Base-by-base conservation (phyloP, 176 grass and related monocot species). In the Elymus sibiricus region DNA sequence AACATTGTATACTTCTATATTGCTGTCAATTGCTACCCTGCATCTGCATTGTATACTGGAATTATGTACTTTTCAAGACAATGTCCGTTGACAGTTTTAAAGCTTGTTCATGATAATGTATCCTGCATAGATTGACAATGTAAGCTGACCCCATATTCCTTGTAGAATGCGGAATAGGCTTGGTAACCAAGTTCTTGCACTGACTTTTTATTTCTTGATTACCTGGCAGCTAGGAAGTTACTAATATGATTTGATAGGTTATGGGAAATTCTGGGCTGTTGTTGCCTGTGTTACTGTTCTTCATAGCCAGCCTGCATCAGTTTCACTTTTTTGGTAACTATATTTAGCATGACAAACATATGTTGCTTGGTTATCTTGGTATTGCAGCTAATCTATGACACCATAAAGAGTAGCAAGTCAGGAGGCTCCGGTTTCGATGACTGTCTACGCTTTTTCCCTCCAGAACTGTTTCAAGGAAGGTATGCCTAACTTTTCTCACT, bases 391-490 rank as follows among this genome's bases (percentile, higher is more conserved):
- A 98, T 98, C 82, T 98, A 98, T 39, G 93, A 98, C 79, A 92
- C 88, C 63, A 88, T 98, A 76, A 98, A 92, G 94, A 95, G 81
- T 76, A 89, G 49, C 64, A 95, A 74, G 80, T 94, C 93, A 90
- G 89, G 82, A 76, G 92, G 73, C 55, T 91, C 96, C 19, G 93
- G 92, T 86, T 94, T 95, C 82, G 88, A 88, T 87, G 90, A 95
- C 53, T 98, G 93, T 40, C 63, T 94, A 70, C 88, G 90, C 13
- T 94, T 98, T 85, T 98, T 98, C 37, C 93, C 96, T 64, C 86
- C 81, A 12, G 93, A 98, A 83, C 82, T 98, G 78, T 98, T 98
- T 91, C 92, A 94, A 51, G 93, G 91, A 86, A 95, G 96, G 96
- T 95, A 98, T 14, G 76, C 76, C 69, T 68, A 42, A 49, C 69